phyloP scores from a whole-genome alignment of 768 basidiomycete genomes.

The Pisolithus marmoratus region DNA sequence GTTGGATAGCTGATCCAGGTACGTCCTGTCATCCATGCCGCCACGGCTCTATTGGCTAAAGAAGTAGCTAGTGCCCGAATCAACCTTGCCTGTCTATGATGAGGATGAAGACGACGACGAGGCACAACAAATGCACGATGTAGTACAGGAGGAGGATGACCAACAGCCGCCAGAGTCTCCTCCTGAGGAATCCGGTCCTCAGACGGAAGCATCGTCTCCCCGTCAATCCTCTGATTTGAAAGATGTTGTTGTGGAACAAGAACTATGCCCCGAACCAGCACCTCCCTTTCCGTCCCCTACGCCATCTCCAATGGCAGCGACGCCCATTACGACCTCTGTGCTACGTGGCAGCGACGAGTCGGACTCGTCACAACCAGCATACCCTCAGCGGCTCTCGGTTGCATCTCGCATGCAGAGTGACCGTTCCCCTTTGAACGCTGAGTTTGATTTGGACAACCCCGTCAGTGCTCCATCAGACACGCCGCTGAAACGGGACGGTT shows the following conservation, averaged over 20 bases:
- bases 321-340: constrained; percentile 37
- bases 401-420: constrained; percentile 57
- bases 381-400: constrained; percentile 57
- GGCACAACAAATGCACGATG: constrained; percentile 21
- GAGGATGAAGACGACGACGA: constrained; percentile 40
- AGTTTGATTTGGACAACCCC: constrained; percentile 46
- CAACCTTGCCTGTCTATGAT: constrained; percentile 59
- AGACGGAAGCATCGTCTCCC: constrained; percentile 48
- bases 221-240: constrained; percentile 55
- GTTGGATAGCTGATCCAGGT: constrained; percentile 78
- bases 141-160: constrained; percentile 41
- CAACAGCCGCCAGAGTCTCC: constrained; percentile 49
- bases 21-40: constrained; percentile 18
- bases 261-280: constrained; percentile 49
- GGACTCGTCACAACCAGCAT: constrained; percentile 45
- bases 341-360: constrained; percentile 41
- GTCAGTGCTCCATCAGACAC: constrained; percentile 35
- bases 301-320: constrained; percentile 41
- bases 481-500: constrained; percentile 54
- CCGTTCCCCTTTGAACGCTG: constrained; percentile 48
- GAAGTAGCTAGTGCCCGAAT: constrained; percentile 44
- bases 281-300: constrained; percentile 43
- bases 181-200: constrained; percentile 39
- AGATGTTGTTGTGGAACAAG: constrained; percentile 57
- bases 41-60: constrained; percentile 8